phyloP scores from a whole-genome alignment of 106 monocot species.

The Platanthera guangdongensis region DNA sequence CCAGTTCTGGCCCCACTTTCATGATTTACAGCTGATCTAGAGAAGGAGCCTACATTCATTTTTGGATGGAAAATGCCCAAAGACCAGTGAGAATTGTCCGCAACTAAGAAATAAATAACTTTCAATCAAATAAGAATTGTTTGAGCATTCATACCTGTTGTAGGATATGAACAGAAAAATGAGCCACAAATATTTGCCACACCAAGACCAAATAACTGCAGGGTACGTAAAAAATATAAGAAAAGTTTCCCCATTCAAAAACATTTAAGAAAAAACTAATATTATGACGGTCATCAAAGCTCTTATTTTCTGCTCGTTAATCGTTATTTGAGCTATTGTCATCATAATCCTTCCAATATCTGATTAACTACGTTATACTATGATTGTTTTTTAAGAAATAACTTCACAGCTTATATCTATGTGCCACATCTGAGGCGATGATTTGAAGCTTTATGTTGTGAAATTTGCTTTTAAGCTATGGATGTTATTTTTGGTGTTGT shows the following conservation, averaged over 20 bases:
- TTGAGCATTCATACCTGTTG: slow-evolving; percentile 55
- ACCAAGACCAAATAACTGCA: slow-evolving; percentile 90
- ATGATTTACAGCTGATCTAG: slow-evolving; percentile 98
- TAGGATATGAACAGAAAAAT: slow-evolving; percentile 83
- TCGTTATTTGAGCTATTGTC: no score
- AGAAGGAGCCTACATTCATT: slow-evolving; percentile 77
- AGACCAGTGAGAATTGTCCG: not conserved
- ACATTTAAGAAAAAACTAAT: not conserved
- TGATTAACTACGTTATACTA: not conserved
- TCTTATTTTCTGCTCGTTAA: no score
- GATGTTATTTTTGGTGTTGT: not conserved
- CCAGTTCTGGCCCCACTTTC: slow-evolving; percentile 95
- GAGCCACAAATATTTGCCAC: slow-evolving; percentile 94
- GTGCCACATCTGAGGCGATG: not conserved
- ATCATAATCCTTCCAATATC: no score
- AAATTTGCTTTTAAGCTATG: not conserved
- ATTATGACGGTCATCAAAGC: no score
- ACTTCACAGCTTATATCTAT: not conserved
- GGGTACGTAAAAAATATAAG: slow-evolving; percentile 1
- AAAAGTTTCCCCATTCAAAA: not conserved
- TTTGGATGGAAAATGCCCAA: not conserved
- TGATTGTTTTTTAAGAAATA: not conserved
- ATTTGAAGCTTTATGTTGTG: not conserved
- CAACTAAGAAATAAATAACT: not conserved
- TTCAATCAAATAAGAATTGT: not conserved